Evolutionary conservation across 1,139 yeast species (phyloP).

Genomic region (Lodderomyces metapsilosis): DNA sequence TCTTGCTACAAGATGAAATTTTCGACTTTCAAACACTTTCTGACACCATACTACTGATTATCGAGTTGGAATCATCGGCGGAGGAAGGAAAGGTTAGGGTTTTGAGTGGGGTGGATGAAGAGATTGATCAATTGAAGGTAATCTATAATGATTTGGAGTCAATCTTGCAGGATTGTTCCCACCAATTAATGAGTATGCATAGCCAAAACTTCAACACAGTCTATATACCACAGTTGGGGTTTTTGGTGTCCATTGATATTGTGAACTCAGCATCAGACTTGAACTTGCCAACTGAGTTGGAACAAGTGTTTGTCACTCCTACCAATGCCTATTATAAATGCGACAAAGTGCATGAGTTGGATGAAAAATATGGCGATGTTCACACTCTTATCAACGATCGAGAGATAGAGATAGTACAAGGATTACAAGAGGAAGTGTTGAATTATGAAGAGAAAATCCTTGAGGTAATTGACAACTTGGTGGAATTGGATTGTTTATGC

Average conservation of each 20-base stretch:
- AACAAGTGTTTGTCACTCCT: constrained; percentile 36
- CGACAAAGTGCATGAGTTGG: constrained; percentile 26
- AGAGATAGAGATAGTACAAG: constrained; percentile 39
- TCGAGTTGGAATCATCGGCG: constrained; percentile 34
- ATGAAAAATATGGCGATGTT: constrained; percentile 39
- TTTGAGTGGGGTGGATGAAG: constrained; percentile 24
- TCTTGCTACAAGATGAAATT: constrained; percentile 10
- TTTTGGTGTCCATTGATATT: constrained; percentile 22
- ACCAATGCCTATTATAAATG: constrained; percentile 37
- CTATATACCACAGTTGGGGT: constrained; percentile 48
- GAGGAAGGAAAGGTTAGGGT: constrained; percentile 29
- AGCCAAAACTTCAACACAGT: constrained; percentile 26
- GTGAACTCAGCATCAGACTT: neutral
- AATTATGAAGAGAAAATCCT: constrained; percentile 16
- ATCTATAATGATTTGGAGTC: constrained; percentile 36
- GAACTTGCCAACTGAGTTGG: constrained; percentile 21
- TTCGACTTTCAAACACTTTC: constrained; percentile 12
- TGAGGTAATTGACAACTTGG: constrained; percentile 19
- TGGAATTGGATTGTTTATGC: constrained; percentile 37
- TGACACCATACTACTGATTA: constrained; percentile 16
- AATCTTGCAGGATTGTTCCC: constrained; percentile 17
- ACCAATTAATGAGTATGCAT: constrained; percentile 16
- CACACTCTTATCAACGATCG: constrained; percentile 37
- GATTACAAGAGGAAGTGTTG: constrained; percentile 27
- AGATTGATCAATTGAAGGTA: constrained; percentile 28